Evolutionary conservation across 148 eudicot genomes (phyloP), one percentile per base, ranked within the genome.

Genomic region (Drosera capensis): DNA sequence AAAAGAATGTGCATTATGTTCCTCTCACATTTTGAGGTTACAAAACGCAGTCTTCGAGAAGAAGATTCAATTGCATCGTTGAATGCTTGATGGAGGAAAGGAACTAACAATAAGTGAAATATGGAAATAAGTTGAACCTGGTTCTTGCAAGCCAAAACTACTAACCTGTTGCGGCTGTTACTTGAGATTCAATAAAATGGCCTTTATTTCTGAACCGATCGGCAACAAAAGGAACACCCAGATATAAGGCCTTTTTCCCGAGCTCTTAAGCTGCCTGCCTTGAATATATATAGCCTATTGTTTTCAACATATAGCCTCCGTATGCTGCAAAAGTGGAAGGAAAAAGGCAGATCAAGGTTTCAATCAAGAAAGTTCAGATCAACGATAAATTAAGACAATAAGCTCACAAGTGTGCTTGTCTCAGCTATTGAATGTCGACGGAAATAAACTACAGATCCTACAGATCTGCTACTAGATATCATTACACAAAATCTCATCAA

Each of bases 201-300:
- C 97, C 97, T 65, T 80, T 84, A 14, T 64, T 84, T 1, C 97
- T 84, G 21, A 78, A 95, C 97, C 97, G 84, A 55, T 90, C 95
- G 1, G 97, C 90, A 52, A 90, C 21, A 21, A 90, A 90, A 37
- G 97, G 95, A 37, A 90, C 76, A 2, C 97, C 93, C 15, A 90
- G 73, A 57, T 80, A 90, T 45, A 73, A 53, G 20, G 94, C 78
- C 62, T 90, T 90, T 64, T 90, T 90, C 26, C 97, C 97, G 12
- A 90, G 95, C 70, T 90, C 87, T 41, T 64, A 78, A 44, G 97
- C 97, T 5, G 97, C 94, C 45, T 84, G 95, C 58, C 97, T 80
- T 53, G 82, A 54, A 60, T 90, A 90, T 57, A 84, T 65, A 58
- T 90, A 90, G 36, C 97, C 97, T 49, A 90, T 80, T 1, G 95